phyloP scores from a whole-genome alignment of 225 moss, liverwort and hornwort species.

The Bryum argenteum region DNA sequence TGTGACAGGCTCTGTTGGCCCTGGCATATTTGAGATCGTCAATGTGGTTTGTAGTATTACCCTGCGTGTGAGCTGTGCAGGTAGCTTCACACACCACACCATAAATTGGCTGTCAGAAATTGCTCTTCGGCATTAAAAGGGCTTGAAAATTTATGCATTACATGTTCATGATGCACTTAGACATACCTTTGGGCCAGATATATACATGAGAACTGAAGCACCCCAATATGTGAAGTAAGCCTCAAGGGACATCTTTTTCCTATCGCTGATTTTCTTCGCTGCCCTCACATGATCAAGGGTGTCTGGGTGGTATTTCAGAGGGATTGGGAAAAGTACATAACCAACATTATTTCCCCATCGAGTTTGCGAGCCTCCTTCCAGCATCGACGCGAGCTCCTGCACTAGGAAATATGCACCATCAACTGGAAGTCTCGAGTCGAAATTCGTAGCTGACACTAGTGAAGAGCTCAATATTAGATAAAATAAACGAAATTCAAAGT shows the following conservation, averaged over 20 bases:
- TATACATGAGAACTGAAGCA: slow-evolving; percentile 53
- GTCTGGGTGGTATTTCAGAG: slow-evolving; percentile 55
- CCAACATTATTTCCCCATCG: slow-evolving; percentile 93
- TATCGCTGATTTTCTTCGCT: slow-evolving; percentile 49
- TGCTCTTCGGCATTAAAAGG: neutral
- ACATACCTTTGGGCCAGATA: slow-evolving; percentile 71
- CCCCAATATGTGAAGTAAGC: slow-evolving; percentile 72
- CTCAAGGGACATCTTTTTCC: slow-evolving; percentile 73
- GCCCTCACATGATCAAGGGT: slow-evolving; percentile 60
- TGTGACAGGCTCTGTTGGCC: slow-evolving; percentile 71
- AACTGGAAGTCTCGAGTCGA: neutral
- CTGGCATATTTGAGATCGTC: slow-evolving; percentile 73
- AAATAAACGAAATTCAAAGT: neutral
- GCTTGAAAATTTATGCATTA: neutral
- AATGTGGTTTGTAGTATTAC: slow-evolving; percentile 61
- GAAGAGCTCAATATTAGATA: neutral
- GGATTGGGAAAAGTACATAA: slow-evolving; percentile 66
- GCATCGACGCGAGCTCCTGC: slow-evolving; percentile 83
- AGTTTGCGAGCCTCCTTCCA: slow-evolving; percentile 76
- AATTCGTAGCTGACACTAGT: neutral
- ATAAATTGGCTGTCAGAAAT: slow-evolving; percentile 24
- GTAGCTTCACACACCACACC: slow-evolving; percentile 47
- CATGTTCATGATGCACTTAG: slow-evolving; percentile 9
- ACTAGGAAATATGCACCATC: neutral
- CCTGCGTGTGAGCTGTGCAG: slow-evolving; percentile 57